phyloP scores from a whole-genome alignment of 345 rosid species.

The Ceriops zippeliana region DNA sequence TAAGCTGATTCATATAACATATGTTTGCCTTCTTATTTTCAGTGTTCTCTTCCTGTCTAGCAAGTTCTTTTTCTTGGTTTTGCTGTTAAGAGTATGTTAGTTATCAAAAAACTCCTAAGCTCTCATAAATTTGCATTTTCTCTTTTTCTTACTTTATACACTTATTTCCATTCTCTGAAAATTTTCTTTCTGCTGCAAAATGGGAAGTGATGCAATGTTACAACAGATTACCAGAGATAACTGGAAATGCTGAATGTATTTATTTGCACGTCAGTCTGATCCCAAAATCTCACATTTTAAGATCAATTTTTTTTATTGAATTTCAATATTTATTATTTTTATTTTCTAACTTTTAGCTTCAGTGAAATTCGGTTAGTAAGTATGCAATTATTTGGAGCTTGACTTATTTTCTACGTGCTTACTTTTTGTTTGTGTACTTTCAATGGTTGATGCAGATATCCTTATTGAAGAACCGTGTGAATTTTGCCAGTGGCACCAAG shows the following conservation, averaged over 20 bases:
- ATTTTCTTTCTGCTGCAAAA: not conserved
- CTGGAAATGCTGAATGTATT: slow-evolving; percentile 39
- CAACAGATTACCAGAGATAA: slow-evolving; percentile 34
- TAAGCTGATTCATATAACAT: too few relatives aligned
- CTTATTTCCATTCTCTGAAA: not conserved
- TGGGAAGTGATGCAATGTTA: slow-evolving; percentile 46
- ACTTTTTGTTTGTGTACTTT: not conserved
- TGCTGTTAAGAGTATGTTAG: too few relatives aligned
- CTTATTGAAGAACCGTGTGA: slow-evolving; percentile 64
- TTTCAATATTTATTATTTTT: too few relatives aligned
- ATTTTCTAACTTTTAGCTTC: not conserved
- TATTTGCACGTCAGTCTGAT: slow-evolving; percentile 72
- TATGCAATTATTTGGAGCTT: not conserved
- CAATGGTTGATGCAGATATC: slow-evolving; percentile 48
- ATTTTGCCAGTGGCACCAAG: slow-evolving; percentile 82
- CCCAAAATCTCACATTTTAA: slow-evolving; percentile 15
- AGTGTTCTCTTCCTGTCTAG: too few relatives aligned
- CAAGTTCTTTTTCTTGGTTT: too few relatives aligned
- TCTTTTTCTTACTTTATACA: not conserved
- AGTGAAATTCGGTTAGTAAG: not conserved
- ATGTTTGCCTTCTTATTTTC: too few relatives aligned
- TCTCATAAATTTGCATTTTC: not conserved
- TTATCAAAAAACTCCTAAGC: not conserved
- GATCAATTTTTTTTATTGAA: too few relatives aligned
- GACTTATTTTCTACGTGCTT: not conserved